Base-by-base conservation (phyloP, 1,284 basidiomycete genomes). In the Lentinula novae-zelandiae region DNA sequence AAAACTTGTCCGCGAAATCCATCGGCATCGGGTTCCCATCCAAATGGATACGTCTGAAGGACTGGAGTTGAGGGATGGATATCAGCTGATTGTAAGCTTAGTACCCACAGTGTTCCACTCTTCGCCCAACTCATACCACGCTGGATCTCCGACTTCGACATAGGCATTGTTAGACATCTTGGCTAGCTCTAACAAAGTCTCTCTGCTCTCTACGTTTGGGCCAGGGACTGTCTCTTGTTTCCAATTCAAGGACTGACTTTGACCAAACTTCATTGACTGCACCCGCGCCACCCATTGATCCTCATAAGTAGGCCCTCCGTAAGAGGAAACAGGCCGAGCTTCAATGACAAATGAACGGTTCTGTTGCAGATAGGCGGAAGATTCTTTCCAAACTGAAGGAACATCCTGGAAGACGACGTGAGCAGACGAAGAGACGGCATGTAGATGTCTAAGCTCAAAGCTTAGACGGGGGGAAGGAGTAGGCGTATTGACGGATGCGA, bases 151-250 rank as follows among this genome's bases (percentile, higher is more conserved):
- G 0, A 81, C 82, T 7, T 78, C 71, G 56, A 89, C 73, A 75
- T 98, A 98, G 38, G 97, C 95, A 70, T 97, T 93, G 67, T 87
- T 91, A 33, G 93, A 86, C 93, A 99, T 98, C 82, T 95, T 97
- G 20, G 95, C 96, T 44, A 99, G 82, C 33, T 86, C 78, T 12
- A 92, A 79, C 22, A 99, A 75, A 1, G 93, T 92, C 64, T 89
- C 83, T 15, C 93, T 81, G 64, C 85, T 85, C 53, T 87, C 84
- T 13, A 92, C 81, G 71, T 98, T 85, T n/a, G 90, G 90, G 0
- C 76, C 86, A 4, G 73, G 36, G 3, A 88, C 72, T 60, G 85
- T 83, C 10, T 85, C 82, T 68, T 85, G 82, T 9, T 84, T 78
- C 90, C 90, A 92, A 5, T 75, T 71, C 51, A 87, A 67, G 33